Evolutionary conservation across 441 rosid genomes (phyloP), one percentile per base, ranked within the genome.

Genomic region (Euphorbia schlechtendalii): DNA sequence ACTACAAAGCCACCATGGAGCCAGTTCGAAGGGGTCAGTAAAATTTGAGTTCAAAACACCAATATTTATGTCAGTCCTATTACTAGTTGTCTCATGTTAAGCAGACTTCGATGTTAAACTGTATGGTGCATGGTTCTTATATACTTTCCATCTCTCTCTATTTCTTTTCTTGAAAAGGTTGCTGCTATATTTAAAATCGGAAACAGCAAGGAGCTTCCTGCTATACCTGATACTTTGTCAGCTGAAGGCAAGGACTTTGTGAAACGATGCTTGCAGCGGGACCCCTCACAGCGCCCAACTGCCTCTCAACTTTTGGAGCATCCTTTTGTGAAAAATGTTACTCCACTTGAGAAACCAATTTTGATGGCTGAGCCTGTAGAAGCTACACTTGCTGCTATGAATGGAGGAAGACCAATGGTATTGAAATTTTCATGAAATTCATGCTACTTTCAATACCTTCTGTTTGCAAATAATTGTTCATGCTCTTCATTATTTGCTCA

Each of bases 151-250:
- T 43, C 14, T 43, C 18, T 2, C 43, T 65, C n/a, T 55, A 14
- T 18, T 65, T 20, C 46, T 30, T 52, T 13, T 43, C 49, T 17
- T n/a, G 52, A 34, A 14, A 62, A 77, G 80, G 75, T 77, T 59
- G 80, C 80, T 56, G 99, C 99, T 65, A 80, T 95, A 94, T 95
- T 95, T 78, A 95, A 95, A 85, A 92, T 95, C 63, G 98, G 99
- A 69, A 92, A 89, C 78, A 91, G 98, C 74, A 95, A 92, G 80
- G 99, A 92, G 73, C 98, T 89, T 71, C 99, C 99, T 34, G 83
- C 82, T 40, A 86, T 95, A 74, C 99, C 99, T 22, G 92, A 84
- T 76, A 77, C 77, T 79, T 86, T 95, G 66, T 91, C 99, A 22
- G 91, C 84, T 13, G 94, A 89, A 0, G 99, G 96, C 22, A 95